Evolutionary conservation across 306 rosid species (phyloP), one percentile per base, ranked within the genome.

Genomic region (Dryas octopetala): DNA sequence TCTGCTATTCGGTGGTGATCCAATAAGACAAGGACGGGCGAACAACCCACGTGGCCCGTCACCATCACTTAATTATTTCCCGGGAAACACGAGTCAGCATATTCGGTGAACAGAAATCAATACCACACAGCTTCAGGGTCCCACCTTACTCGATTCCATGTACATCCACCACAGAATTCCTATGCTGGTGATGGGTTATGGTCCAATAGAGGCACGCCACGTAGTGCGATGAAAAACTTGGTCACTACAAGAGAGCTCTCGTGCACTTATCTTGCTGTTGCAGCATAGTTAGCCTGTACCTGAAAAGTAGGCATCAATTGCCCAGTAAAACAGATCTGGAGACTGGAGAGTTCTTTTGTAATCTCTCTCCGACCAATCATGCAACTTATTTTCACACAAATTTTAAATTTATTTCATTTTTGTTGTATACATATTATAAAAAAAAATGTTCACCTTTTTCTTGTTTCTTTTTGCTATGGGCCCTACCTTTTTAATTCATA

Each of bases 1-100:
- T 2, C 7, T 1, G 0, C 77, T 50, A 77, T 75, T 70, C 82
- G 73, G 17, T 28, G 51, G 66, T 5, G 17, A 62, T 51, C 40
- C 59, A 85, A 72, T 80, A 70, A 75, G 89, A 91, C 91, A 87
- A 77, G 51, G 72, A 79, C 84, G 0, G 82, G 83, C 91, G 88
- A 91, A 89, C 97, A 84, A 87, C 89, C 89, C 93, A 89, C 91
- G 93, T 91, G 93, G 78, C 81, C 69, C 9, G 85, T 88, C 87
- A 28, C 54, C 17, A 64, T 85, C 91, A 62, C 67, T 70, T 81
- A 83, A 83, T 86, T 64, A 83, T 65, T 77, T 50, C 66, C 7
- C 71, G 38, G 47, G 17, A 68, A 73, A 73, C 73, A 47, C 55
- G 23, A 71, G 16, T 74, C 77, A n/a, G 52, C 73, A 48, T 78